phyloP scores from a whole-genome alignment of 148 eudicot genomes.

The Oxyria digyna region DNA sequence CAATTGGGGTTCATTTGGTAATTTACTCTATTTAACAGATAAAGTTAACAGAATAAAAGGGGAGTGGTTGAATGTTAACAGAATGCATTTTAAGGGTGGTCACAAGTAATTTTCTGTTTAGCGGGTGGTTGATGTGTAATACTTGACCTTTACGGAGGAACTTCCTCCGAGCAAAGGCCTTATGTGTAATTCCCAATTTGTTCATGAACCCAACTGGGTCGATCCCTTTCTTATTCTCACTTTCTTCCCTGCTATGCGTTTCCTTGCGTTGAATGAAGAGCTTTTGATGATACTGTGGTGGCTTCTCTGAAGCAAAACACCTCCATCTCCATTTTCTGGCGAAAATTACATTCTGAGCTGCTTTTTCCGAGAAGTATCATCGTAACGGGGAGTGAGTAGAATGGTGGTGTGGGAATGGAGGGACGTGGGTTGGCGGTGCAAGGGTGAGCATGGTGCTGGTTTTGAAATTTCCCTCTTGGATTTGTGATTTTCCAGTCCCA shows the following conservation, averaged over 20 bases:
- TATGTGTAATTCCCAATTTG: constrained; percentile 46
- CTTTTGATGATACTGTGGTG: constrained; percentile 11
- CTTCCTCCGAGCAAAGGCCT: constrained; percentile 62
- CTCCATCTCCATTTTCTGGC: constrained; percentile 31
- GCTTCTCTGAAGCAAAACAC: constrained; percentile 28
- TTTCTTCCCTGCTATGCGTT: constrained; percentile 4
- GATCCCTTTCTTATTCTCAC: constrained; percentile 27
- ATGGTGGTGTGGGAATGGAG: constrained; percentile 9
- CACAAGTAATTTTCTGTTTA: too few relatives aligned
- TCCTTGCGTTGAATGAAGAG: constrained; percentile 11
- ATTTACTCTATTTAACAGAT: too few relatives aligned
- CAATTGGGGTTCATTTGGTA: too few relatives aligned
- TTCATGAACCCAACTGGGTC: constrained; percentile 87
- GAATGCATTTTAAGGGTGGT: too few relatives aligned
- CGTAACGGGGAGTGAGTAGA: neutral
- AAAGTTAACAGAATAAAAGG: too few relatives aligned
- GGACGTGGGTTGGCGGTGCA: constrained; percentile 14
- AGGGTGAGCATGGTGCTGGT: constrained; percentile 16
- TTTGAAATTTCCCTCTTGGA: neutral
- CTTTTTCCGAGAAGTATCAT: neutral
- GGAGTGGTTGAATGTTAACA: too few relatives aligned
- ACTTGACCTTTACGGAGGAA: constrained; percentile 83
- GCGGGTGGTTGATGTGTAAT: too few relatives aligned
- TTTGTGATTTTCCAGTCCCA: neutral
- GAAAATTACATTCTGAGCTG: constrained; percentile 5